Percentiles rank a stretch among this genome's conserved stretches.
These are phyloP conservation scores for Kwoniella sp. DNA, from an alignment of 768 basidiomycete genomes.

Conservation along the genomic window DNA sequence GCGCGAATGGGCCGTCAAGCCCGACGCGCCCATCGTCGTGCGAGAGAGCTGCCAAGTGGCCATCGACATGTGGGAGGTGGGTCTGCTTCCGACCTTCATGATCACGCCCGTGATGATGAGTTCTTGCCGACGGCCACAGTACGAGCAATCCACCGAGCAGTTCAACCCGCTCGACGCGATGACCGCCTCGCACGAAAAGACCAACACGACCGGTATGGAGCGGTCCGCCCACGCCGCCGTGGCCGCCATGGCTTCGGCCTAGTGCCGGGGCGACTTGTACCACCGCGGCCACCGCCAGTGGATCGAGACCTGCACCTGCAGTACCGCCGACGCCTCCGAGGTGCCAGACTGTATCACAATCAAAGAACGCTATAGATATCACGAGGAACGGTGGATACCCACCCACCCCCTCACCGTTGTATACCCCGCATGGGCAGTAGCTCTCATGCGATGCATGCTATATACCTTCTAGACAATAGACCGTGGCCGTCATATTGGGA, in stretches of 20 bases:
- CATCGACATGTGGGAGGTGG: slow-evolving; percentile 82
- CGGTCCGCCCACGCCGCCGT: slow-evolving; percentile 34
- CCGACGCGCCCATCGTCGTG: slow-evolving; percentile 81
- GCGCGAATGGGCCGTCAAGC: slow-evolving; percentile 72
- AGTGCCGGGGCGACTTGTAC: too few relatives aligned
- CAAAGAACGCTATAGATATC: too few relatives aligned
- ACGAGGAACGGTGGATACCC: too few relatives aligned
- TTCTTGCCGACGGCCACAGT: slow-evolving; percentile 9
- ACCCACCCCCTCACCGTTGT: too few relatives aligned
- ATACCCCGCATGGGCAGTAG: slow-evolving; percentile 9
- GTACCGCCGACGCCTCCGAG: too few relatives aligned
- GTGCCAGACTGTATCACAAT: too few relatives aligned
- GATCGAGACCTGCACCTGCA: too few relatives aligned
- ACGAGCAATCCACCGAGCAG: slow-evolving; percentile 44
- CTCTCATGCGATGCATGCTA: too few relatives aligned
- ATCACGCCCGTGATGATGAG: too few relatives aligned
- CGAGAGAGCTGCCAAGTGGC: slow-evolving; percentile 94
- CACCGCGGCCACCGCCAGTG: too few relatives aligned
- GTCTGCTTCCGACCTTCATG: slow-evolving; percentile 15
- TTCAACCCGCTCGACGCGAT: slow-evolving; percentile 42
- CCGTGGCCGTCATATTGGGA: too few relatives aligned
- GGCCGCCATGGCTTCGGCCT: slow-evolving; percentile 21
- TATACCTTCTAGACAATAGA: too few relatives aligned
- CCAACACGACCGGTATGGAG: slow-evolving; percentile 42
- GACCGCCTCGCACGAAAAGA: slow-evolving; percentile 4